phyloP scores from a whole-genome alignment of 1,284 basidiomycete genomes.

The Cryptococcus sp. region DNA sequence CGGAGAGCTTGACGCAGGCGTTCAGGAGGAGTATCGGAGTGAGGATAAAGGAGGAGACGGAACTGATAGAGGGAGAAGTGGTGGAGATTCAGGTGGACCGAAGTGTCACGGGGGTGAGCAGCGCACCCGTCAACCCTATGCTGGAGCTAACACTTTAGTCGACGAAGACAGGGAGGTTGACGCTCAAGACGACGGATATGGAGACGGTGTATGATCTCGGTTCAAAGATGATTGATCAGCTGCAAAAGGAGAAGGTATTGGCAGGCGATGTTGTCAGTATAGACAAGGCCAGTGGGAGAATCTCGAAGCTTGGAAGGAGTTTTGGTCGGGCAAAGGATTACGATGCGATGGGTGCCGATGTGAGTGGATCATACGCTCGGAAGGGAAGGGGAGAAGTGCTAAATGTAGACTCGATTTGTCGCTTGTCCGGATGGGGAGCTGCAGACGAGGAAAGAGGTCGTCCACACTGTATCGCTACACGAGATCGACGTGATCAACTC shows the following conservation, averaged over 20 bases:
- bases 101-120: constrained; percentile 87
- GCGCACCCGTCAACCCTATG: not conserved
- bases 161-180: constrained; percentile 95
- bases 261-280: constrained; percentile 95
- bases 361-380: too few relatives aligned
- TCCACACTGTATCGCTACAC: constrained; percentile 94
- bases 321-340: constrained; percentile 96
- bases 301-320: constrained; percentile 90
- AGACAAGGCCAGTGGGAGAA: constrained; percentile 95
- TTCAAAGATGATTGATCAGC: constrained; percentile 97
- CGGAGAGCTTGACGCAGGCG: constrained; percentile 94
- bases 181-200: constrained; percentile 99
- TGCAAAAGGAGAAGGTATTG: constrained; percentile 93
- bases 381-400: not conserved
- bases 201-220: constrained; percentile 99
- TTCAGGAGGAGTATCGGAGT: constrained; percentile 94
- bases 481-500: constrained; percentile 99
- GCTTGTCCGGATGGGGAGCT: constrained; percentile 97
- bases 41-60: constrained; percentile 94
- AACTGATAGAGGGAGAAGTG: constrained; percentile 96
- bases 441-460: constrained; percentile 92
- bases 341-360: constrained; percentile 97
- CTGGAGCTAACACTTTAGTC: constrained; percentile 54
- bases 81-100: constrained; percentile 98
- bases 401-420: constrained; percentile 81